These are phyloP conservation scores for Withania somnifera DNA, from an alignment of 305 asterid genomes.

Conservation along the genomic window DNA sequence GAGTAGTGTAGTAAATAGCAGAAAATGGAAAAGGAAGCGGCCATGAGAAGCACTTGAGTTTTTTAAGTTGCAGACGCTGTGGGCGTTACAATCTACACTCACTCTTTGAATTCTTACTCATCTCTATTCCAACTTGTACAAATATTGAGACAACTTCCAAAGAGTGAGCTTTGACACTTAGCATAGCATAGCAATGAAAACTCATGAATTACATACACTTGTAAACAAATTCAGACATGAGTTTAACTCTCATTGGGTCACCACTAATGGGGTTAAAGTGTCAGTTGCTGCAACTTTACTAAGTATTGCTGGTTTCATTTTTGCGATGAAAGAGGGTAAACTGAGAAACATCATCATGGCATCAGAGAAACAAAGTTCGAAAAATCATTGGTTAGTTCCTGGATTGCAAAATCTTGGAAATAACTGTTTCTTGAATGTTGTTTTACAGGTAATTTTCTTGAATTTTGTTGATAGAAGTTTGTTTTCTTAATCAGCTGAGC, in stretches of 20 bases:
- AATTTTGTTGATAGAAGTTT: background rate
- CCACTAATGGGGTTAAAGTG: conserved; percentile 27
- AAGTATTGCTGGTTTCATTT: conserved; percentile 43
- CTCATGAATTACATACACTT: conserved; percentile 17
- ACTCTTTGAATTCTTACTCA: background rate
- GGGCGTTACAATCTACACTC: background rate
- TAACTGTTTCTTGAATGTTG: conserved; percentile 80
- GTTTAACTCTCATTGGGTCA: conserved; percentile 11
- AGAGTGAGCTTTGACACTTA: too few species aligned
- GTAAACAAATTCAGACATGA: conserved; percentile 23
- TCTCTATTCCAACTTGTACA: background rate
- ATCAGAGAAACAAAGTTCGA: background rate
- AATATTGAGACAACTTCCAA: too few species aligned
- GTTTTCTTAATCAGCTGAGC: background rate
- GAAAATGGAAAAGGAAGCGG: too few species aligned
- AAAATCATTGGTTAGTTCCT: conserved; percentile 36
- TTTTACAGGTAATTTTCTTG: conserved; percentile 54
- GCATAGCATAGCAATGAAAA: too few species aligned
- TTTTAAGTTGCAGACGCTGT: too few species aligned
- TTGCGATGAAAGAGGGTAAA: conserved; percentile 28
- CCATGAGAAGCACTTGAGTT: too few species aligned
- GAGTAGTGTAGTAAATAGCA: too few species aligned
- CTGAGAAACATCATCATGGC: conserved; percentile 17
- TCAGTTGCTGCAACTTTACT: conserved; percentile 43
- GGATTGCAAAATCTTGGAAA: conserved; percentile 82